Percentiles rank a stretch among this genome's conserved stretches.
phyloP scores from a whole-genome alignment of 2,329 filamentous ascomycete genomes.

The Aureobasidium sp. region DNA sequence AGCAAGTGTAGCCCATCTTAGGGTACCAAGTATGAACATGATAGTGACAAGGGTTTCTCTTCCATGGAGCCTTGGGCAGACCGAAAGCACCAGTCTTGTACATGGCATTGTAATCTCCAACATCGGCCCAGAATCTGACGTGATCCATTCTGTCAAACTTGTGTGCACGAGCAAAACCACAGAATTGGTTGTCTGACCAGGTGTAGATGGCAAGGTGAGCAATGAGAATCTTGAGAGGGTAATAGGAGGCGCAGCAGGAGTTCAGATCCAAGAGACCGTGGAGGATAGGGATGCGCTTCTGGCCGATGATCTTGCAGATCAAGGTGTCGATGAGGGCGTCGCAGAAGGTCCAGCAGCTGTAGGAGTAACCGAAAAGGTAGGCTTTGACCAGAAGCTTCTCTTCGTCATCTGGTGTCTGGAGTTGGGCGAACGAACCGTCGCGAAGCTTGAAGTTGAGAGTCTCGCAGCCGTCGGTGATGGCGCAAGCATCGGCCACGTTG shows the following conservation, averaged over 20 bases:
- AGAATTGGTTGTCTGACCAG: not conserved
- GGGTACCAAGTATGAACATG: not conserved
- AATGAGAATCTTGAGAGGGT: not conserved
- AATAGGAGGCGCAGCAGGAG: not conserved
- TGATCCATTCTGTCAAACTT: not conserved
- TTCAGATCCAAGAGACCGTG: not conserved
- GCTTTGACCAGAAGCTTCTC: not conserved
- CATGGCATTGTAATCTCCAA: not conserved
- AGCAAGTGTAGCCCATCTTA: not conserved
- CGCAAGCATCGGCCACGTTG: not conserved
- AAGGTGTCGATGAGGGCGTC: not conserved
- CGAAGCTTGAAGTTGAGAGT: not conserved
- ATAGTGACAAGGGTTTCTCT: not conserved
- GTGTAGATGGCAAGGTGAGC: not conserved
- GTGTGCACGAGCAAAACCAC: not conserved
- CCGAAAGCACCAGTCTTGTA: not conserved
- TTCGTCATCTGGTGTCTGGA: not conserved
- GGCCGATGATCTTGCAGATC: not conserved
- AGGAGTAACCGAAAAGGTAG: not conserved
- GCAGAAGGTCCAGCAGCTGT: not conserved
- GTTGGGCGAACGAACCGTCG: not conserved
- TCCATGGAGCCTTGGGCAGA: not conserved
- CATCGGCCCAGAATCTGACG: not conserved
- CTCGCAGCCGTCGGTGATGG: not conserved
- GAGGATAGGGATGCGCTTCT: not conserved